Percentiles rank a stretch among this genome's conserved stretches.
Conservation (phyloP, 2,329 filamentous ascomycete genomes). For the Colletotrichum sp. region DNA sequence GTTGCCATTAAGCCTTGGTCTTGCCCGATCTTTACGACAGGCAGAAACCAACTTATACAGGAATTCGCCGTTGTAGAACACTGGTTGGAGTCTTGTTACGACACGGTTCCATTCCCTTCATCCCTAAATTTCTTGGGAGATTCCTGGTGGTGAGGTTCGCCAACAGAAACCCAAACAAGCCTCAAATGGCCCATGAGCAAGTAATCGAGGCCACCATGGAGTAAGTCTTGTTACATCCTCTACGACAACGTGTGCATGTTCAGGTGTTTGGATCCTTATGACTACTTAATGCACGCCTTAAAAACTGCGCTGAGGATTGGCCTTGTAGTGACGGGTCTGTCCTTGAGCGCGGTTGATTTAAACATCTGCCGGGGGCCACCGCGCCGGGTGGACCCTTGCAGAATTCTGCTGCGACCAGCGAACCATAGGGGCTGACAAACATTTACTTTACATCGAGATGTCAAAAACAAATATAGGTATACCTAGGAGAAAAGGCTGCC, state of each 20-base stretch:
- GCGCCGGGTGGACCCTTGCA: background rate
- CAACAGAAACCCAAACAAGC: background rate
- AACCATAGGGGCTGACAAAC: background rate
- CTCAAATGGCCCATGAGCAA: background rate
- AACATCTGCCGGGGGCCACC: background rate
- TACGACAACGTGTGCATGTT: background rate
- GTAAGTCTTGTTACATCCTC: background rate
- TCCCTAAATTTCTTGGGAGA: background rate
- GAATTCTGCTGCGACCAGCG: background rate
- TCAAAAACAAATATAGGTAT: no score
- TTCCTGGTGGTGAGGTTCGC: no score
- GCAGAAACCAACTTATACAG: no score
- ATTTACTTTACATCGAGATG: background rate
- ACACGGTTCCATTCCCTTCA: accelerated
- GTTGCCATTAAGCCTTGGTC: background rate
- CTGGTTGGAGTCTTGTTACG: accelerated
- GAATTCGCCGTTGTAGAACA: no score
- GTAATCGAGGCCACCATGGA: background rate
- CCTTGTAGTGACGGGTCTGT: no score
- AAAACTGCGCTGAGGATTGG: no score
- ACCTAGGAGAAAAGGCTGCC: no score
- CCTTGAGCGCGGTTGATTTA: background rate
- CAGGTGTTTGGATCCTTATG: background rate
- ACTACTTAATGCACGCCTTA: background rate
- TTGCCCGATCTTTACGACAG: no score